These are phyloP conservation scores for Ambrosia trifida DNA, from an alignment of 129 eudicot species.

Conservation along the genomic window DNA sequence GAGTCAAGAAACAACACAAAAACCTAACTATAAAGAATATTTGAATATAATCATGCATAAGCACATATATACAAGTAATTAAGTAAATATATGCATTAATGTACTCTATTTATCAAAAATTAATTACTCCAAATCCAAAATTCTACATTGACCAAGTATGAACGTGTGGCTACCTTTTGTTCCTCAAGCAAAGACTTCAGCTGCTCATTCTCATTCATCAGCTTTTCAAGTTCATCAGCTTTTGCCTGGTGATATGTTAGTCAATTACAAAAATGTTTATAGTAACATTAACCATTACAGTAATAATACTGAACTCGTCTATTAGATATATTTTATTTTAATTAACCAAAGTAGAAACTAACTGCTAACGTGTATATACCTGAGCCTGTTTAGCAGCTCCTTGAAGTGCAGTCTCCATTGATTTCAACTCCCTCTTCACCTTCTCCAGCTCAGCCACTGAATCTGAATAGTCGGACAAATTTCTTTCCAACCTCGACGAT, in stretches of 20 bases:
- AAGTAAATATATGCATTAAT: no score
- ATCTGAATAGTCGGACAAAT: slow-evolving; percentile 35
- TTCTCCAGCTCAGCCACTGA: slow-evolving; percentile 69
- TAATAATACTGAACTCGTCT: no score
- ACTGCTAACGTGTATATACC: slow-evolving; percentile 32
- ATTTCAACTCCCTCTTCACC: slow-evolving; percentile 83
- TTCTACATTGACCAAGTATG: neutral
- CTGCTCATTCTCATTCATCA: slow-evolving; percentile 94
- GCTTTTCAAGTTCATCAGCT: slow-evolving; percentile 89
- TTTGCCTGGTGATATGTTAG: slow-evolving; percentile 57
- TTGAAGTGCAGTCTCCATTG: slow-evolving; percentile 85
- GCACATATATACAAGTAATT: no score
- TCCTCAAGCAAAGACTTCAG: slow-evolving; percentile 79
- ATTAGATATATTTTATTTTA: no score
- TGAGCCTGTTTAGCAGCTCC: slow-evolving; percentile 96
- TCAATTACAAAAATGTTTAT: neutral
- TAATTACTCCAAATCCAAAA: no score
- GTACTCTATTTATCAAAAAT: no score
- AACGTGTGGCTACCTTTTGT: slow-evolving; percentile 49
- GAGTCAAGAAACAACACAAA: no score
- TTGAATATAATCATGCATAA: no score
- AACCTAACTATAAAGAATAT: no score
- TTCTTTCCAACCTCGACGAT: slow-evolving; percentile 38
- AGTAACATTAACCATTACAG: no score
- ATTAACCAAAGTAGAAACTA: no score